Evolutionary conservation across 2,329 filamentous ascomycete species (phyloP), one percentile per base, ranked within the genome.

Genomic region (Metarhizium sp.): DNA sequence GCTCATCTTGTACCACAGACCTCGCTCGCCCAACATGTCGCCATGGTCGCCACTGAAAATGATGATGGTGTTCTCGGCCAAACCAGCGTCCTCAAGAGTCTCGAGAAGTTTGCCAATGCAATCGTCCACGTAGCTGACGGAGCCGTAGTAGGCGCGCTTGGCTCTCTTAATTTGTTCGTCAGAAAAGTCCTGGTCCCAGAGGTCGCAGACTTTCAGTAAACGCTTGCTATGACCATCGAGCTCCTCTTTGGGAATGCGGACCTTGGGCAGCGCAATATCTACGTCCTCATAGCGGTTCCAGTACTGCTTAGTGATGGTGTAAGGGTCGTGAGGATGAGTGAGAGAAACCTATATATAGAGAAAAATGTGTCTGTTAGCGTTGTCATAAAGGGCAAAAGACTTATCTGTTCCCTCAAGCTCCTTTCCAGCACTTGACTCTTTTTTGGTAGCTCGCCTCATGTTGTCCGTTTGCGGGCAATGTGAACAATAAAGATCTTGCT

Each of bases 1-100:
- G 67, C 84, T 90, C 92, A 96, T 96, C 79, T 96, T 96, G 78
- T 96, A 92, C 92, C 92, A 96, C 50, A 96, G 76, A 6, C 88
- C 88, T 53, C 90, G 85, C 76, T 96, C 92, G 57, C 92, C 92
- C 7, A 96, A 81, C 92, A 96, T 96, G 71, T 96, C 92, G 55
- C 92, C 92, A 66, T 96, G 92, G 68, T 96, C 92, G 48, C 92
- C 91, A 57, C 87, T 92, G 73, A 96, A 96, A 61, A 96, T 85
- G 64, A 96, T 78, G 63, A 96, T 91, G 13, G 92, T 96, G 71
- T 96, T 84, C 38, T 95, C 84, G 58, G 86, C 86, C 48, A 96
- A 77, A 6, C 85, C 82, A 66, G 90, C 92, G 57, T 90, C 80
- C 69, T 91, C 87, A 18, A 96, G 76, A 0, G 89, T 86, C 58